Evolutionary conservation across 2,329 filamentous ascomycete species (phyloP).

Genomic region (Madurella mycetomatis): DNA sequence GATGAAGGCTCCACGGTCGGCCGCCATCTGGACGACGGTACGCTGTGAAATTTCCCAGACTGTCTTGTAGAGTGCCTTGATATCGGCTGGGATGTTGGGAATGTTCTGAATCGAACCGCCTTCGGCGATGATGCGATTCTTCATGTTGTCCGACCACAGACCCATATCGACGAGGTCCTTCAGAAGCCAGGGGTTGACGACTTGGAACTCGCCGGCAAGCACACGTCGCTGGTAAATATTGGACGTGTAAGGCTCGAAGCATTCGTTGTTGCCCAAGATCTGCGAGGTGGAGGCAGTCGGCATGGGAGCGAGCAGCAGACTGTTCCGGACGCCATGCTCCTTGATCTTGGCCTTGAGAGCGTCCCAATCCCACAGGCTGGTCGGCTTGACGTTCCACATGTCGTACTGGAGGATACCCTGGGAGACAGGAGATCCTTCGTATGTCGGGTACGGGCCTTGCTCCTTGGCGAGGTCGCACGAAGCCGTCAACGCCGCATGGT

Average conservation of each 20-base stretch:
- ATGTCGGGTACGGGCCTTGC: slow-evolving; percentile 81
- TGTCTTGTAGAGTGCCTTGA: slow-evolving; percentile 98
- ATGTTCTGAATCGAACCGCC: slow-evolving; percentile 95
- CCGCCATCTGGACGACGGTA: slow-evolving; percentile 94
- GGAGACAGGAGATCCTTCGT: slow-evolving; percentile 88
- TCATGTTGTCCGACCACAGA: slow-evolving; percentile 99
- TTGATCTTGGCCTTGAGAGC: slow-evolving; percentile 85
- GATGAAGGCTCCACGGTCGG: slow-evolving; percentile 96
- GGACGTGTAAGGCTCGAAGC: slow-evolving; percentile 98
- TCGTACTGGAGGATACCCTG: slow-evolving; percentile 96
- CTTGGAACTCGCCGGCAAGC: slow-evolving; percentile 96
- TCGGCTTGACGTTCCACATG: slow-evolving; percentile 94
- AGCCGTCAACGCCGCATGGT: slow-evolving; percentile 87
- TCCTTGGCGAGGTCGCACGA: slow-evolving; percentile 82
- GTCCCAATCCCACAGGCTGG: slow-evolving; percentile 95
- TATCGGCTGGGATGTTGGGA: slow-evolving; percentile 89
- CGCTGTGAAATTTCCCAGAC: slow-evolving; percentile 99
- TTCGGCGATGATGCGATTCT: slow-evolving; percentile 99
- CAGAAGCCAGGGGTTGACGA: slow-evolving; percentile 97
- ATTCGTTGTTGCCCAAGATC: slow-evolving; percentile 98
- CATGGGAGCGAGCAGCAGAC: slow-evolving; percentile 92
- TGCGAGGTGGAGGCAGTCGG: slow-evolving; percentile 95
- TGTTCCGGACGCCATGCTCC: slow-evolving; percentile 92
- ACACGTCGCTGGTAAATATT: slow-evolving; percentile 99
- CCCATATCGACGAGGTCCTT: slow-evolving; percentile 98